Percentiles rank a stretch among this genome's conserved stretches.
phyloP scores from a whole-genome alignment of 2,329 filamentous ascomycete species.

The Aspergillus spinulosporus region DNA sequence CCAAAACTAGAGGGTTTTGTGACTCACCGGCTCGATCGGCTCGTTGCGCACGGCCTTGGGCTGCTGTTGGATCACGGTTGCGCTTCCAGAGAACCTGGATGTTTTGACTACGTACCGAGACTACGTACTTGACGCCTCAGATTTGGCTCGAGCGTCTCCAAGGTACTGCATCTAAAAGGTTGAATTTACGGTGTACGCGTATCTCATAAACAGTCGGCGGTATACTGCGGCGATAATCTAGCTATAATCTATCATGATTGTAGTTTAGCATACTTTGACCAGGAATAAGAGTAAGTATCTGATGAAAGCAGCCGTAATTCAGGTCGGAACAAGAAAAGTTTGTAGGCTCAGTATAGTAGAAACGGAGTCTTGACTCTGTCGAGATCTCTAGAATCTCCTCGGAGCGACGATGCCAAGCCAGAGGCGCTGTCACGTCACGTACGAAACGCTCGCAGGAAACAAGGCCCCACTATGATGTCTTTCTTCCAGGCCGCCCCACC shows the following conservation, averaged over 20 bases:
- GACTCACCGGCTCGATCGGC: slow-evolving; percentile 1
- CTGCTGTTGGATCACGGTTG: neutral
- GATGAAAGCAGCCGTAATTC: too few species aligned
- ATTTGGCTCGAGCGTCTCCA: slow-evolving; percentile 5
- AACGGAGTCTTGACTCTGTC: neutral
- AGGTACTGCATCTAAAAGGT: neutral
- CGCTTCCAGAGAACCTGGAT: slow-evolving; percentile 4
- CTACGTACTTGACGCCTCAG: neutral
- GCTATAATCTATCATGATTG: neutral
- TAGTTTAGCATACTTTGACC: too few species aligned
- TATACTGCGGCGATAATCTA: neutral
- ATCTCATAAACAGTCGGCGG: neutral
- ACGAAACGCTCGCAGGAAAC: slow-evolving; percentile 25
- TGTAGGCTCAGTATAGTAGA: too few species aligned
- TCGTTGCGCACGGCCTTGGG: slow-evolving; percentile 9
- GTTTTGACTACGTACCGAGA: neutral
- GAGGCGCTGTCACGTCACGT: slow-evolving; percentile 14
- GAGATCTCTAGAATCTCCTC: slow-evolving; percentile 6
- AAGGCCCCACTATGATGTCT: slow-evolving; percentile 32
- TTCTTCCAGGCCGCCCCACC: slow-evolving; percentile 19
- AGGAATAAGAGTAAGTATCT: too few species aligned
- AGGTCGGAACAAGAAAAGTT: too few species aligned
- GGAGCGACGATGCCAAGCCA: slow-evolving; percentile 1
- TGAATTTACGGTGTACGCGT: neutral
- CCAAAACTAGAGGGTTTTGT: neutral